Percentiles rank a stretch among this genome's conserved stretches.
phyloP scores from a whole-genome alignment of 2,329 filamentous ascomycete genomes.

The Chaetothyriales sp. region DNA sequence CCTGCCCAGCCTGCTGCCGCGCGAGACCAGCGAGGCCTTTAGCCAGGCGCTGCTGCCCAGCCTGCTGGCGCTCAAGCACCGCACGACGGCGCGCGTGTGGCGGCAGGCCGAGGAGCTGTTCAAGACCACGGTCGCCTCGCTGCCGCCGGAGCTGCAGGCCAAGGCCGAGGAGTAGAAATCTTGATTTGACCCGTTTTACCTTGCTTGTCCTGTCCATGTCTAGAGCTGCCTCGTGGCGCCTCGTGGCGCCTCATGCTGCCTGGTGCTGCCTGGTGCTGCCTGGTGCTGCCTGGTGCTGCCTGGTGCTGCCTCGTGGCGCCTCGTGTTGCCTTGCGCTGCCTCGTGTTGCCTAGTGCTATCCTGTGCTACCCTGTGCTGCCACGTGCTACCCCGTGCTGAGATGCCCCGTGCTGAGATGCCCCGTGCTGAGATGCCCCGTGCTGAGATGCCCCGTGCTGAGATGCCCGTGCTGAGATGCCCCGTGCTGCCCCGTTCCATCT shows the following conservation, averaged over 20 bases:
- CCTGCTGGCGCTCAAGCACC: constrained; percentile 63
- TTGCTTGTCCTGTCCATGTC: not conserved
- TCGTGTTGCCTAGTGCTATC: not conserved
- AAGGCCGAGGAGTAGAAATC: constrained; percentile 14
- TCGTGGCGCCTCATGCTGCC: not conserved
- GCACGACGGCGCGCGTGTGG: constrained; percentile 63
- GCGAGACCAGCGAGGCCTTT: constrained; percentile 80
- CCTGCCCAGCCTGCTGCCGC: constrained; percentile 65
- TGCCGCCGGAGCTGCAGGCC: constrained; percentile 38
- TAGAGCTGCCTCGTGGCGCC: not conserved
- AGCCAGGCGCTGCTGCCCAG: constrained; percentile 64
- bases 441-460: too few species aligned
- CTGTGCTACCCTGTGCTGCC: not conserved
- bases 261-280: not conserved
- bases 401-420: too few species aligned
- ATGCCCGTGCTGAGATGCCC: too few species aligned
- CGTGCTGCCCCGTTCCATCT: not conserved
- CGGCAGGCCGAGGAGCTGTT: constrained; percentile 71
- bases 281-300: not conserved
- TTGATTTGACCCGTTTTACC: not conserved
- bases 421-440: too few species aligned
- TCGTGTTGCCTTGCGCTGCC: not conserved
- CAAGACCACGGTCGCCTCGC: constrained; percentile 52
- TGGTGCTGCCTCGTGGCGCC: not conserved
- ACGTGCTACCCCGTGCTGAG: not conserved